These are phyloP conservation scores for Chlorella sp. DNA, from an alignment of 139 green algal species.

Conservation along the genomic window DNA sequence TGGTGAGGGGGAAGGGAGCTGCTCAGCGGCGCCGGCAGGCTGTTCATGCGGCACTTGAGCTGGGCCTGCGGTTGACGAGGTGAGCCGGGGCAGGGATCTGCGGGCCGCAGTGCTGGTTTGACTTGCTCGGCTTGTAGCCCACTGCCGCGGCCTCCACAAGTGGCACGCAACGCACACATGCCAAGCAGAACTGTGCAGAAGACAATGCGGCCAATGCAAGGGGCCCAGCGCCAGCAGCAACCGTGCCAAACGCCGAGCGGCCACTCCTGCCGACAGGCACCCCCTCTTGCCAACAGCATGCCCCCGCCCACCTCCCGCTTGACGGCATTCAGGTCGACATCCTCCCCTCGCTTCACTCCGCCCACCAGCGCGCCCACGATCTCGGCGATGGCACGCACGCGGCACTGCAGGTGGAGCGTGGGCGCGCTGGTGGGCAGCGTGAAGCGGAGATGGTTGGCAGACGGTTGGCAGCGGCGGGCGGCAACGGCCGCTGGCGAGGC, in stretches of 20 bases:
- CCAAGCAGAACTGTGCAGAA: background rate
- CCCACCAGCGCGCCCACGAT: slow-evolving; percentile 76
- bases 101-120: no score
- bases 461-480: background rate
- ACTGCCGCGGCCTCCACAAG: no score
- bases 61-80: no score
- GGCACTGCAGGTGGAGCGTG: slow-evolving; percentile 50
- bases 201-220: background rate
- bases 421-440: background rate
- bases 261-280: background rate
- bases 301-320: slow-evolving; percentile 60
- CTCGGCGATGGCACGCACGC: slow-evolving; percentile 81
- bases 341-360: slow-evolving; percentile 69
- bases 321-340: slow-evolving; percentile 87
- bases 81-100: no score
- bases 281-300: background rate
- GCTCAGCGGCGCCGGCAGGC: no score
- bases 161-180: background rate
- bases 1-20: no score
- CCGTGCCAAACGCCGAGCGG: background rate
- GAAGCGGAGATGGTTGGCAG: no score
- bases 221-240: background rate
- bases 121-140: no score
- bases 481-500: no score
- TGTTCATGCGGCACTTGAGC: no score